Conservation (phyloP, 2,329 filamentous ascomycete genomes). For the Calonectria multiphialidica region DNA sequence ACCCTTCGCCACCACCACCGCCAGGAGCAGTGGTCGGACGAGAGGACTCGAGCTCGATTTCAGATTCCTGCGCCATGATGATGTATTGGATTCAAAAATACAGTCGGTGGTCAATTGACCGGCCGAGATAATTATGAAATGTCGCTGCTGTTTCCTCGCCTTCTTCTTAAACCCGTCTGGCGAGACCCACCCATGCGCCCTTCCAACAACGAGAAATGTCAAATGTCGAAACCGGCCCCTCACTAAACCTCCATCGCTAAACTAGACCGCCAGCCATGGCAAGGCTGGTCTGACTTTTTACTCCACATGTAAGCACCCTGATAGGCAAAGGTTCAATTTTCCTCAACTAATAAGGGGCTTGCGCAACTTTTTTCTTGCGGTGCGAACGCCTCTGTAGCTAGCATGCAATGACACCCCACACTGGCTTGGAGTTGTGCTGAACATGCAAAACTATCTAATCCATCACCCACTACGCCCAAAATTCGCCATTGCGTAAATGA, state of each 20-base stretch:
- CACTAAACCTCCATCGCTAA: background rate
- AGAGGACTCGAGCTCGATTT: conserved; percentile 6
- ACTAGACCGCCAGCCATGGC: background rate
- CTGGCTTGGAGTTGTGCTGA: too few species aligned
- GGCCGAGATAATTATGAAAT: too few species aligned
- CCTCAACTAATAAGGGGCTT: too few species aligned
- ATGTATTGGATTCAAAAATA: too few species aligned
- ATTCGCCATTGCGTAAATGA: too few species aligned
- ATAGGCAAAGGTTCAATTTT: background rate
- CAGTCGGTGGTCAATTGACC: too few species aligned
- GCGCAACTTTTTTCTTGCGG: too few species aligned
- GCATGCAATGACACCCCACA: too few species aligned
- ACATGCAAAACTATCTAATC: too few species aligned
- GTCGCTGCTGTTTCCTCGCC: background rate
- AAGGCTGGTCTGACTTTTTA: background rate
- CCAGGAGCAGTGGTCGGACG: background rate
- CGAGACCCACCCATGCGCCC: background rate
- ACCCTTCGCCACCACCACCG: background rate
- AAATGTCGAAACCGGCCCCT: background rate
- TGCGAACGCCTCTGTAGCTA: too few species aligned
- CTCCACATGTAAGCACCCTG: background rate
- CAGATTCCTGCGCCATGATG: conserved; percentile 3
- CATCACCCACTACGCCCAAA: too few species aligned
- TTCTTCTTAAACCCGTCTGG: background rate
- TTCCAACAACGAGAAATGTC: background rate